These are phyloP conservation scores for Mycena vulgaris DNA, from an alignment of 768 basidiomycete genomes.

Conservation along the genomic window DNA sequence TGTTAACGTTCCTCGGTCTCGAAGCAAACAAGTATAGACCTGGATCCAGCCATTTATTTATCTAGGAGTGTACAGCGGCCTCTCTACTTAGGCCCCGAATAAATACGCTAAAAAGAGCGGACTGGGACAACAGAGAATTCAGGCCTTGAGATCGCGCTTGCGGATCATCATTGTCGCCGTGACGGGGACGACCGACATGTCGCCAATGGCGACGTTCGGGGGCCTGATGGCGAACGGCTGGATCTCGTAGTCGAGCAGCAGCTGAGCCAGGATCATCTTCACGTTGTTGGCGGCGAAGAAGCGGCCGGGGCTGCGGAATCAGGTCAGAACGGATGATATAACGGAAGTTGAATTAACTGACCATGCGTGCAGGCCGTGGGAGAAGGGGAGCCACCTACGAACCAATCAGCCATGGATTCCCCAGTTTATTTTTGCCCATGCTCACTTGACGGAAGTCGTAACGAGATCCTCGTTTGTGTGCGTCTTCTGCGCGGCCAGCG, in stretches of 20 bases:
- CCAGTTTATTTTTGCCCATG: too few relatives aligned
- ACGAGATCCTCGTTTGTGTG: slow-evolving; percentile 28
- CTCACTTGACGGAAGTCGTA: slow-evolving; percentile 25
- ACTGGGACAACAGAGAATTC: too few relatives aligned
- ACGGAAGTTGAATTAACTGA: neutral
- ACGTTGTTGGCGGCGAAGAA: slow-evolving; percentile 38
- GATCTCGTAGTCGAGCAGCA: slow-evolving; percentile 38
- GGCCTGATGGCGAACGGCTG: slow-evolving; percentile 16
- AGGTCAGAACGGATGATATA: too few relatives aligned
- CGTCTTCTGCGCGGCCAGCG: slow-evolving; percentile 15
- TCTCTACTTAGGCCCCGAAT: too few relatives aligned
- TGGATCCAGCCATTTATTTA: too few relatives aligned
- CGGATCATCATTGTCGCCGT: slow-evolving; percentile 32
- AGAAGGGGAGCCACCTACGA: slow-evolving; percentile 27
- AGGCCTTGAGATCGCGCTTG: slow-evolving; percentile 16
- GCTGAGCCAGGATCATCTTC: slow-evolving; percentile 35
- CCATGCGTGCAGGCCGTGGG: slow-evolving; percentile 31
- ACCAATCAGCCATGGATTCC: too few relatives aligned
- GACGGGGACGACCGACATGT: slow-evolving; percentile 32
- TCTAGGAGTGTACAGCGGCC: too few relatives aligned
- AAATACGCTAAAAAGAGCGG: too few relatives aligned
- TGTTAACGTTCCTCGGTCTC: too few relatives aligned
- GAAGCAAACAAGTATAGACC: too few relatives aligned
- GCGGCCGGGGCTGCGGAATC: slow-evolving; percentile 31
- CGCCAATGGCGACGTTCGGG: slow-evolving; percentile 28